phyloP scores from a whole-genome alignment of 164 flowering plant genomes.

The Macadamia integrifolia region DNA sequence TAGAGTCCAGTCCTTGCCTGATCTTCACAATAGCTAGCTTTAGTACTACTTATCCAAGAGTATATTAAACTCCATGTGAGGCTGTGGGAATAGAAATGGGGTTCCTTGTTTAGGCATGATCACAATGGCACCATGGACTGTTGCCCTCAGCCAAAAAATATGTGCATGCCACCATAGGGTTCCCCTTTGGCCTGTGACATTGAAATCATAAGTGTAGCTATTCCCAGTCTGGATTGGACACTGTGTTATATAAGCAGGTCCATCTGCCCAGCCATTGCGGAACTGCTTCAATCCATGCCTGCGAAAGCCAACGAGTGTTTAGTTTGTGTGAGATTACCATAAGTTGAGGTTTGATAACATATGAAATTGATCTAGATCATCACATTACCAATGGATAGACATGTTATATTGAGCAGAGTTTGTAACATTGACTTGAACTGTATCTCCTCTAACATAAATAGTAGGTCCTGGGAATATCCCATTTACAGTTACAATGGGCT shows the following conservation, averaged over 20 bases:
- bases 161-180: constrained; percentile 63
- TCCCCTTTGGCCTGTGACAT: constrained; percentile 54
- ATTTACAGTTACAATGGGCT: constrained; percentile 43
- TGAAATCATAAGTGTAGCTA: constrained; percentile 47
- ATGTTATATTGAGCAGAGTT: constrained; percentile 38
- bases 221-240: constrained; percentile 55
- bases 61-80: constrained; percentile 35
- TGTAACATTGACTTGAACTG: constrained; percentile 29
- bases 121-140: constrained; percentile 51
- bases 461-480: constrained; percentile 56
- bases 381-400: constrained; percentile 44
- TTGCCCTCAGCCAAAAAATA: constrained; percentile 47
- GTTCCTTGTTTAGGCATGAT: constrained; percentile 44
- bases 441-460: constrained; percentile 40
- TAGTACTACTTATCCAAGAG: constrained; percentile 37
- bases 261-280: constrained; percentile 48
- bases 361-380: background rate
- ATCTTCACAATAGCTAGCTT: background rate
- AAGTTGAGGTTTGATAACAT: background rate
- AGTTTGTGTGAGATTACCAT: too few relatives aligned
- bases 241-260: constrained; percentile 55
- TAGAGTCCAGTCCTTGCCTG: too few relatives aligned
- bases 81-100: constrained; percentile 51
- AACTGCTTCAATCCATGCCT: constrained; percentile 55
- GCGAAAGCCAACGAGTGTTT: background rate